These are phyloP conservation scores for Picea glauca DNA, from an alignment of 75 land plant species.

Conservation along the genomic window DNA sequence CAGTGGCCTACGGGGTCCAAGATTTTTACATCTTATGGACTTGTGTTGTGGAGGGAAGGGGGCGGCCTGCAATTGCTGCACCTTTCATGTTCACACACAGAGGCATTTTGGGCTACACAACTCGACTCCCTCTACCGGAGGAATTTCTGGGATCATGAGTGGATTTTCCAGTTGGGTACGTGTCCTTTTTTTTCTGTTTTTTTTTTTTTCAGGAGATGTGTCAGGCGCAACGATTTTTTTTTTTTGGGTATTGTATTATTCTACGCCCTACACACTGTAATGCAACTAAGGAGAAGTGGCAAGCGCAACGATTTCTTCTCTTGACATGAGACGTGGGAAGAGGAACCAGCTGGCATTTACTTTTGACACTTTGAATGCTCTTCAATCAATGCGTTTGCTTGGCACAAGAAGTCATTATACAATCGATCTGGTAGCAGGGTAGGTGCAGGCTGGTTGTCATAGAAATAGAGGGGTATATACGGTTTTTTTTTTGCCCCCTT, in stretches of 20 bases:
- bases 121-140: constrained; percentile 73
- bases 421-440: constrained; percentile 65
- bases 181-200: constrained; percentile 56
- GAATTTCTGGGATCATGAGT: constrained; percentile 62
- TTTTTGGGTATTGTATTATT: too few relatives aligned
- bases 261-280: too few relatives aligned
- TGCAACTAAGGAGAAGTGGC: too few relatives aligned
- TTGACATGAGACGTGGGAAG: constrained; percentile 62
- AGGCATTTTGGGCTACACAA: constrained; percentile 58
- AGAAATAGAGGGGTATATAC: too few relatives aligned
- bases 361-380: constrained; percentile 46
- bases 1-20: not conserved
- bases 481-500: too few relatives aligned
- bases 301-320: constrained; percentile 39
- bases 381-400: constrained; percentile 51
- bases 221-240: constrained; percentile 27
- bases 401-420: constrained; percentile 71
- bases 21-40: constrained; percentile 48
- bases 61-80: constrained; percentile 49
- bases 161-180: constrained; percentile 82
- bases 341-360: constrained; percentile 30
- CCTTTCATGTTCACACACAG: constrained; percentile 73
- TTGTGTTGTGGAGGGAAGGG: constrained; percentile 54
- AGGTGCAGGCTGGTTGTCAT: constrained; percentile 52
- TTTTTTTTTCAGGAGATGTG: constrained; percentile 80